Percentiles rank a stretch among this genome's conserved stretches.
phyloP scores from a whole-genome alignment of 345 rosid species.

The Camelina laxa region DNA sequence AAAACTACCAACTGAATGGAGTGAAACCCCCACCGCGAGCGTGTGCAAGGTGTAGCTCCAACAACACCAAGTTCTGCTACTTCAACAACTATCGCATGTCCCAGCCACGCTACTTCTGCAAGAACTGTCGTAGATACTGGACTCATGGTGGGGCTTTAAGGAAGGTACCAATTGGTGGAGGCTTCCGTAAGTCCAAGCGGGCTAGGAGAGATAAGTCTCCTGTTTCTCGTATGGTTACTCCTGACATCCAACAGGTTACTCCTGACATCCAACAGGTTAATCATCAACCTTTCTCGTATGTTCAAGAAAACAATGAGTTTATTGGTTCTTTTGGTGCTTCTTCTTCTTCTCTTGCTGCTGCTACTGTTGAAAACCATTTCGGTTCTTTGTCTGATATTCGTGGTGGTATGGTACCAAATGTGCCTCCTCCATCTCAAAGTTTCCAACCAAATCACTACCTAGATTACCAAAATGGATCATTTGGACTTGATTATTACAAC shows the following conservation, averaged over 20 bases:
- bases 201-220: not conserved
- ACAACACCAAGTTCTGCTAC: slow-evolving; percentile 35
- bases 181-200: not conserved
- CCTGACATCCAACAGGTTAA: slow-evolving; percentile 1
- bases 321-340: slow-evolving; percentile 15
- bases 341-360: not conserved
- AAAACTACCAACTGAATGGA: slow-evolving; percentile 1
- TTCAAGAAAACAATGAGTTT: slow-evolving; percentile 23
- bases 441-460: not conserved
- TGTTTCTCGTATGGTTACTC: slow-evolving; percentile 13
- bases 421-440: not conserved
- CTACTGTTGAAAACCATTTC: slow-evolving; percentile 7
- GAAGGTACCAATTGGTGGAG: slow-evolving; percentile 37
- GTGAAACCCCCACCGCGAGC: slow-evolving; percentile 29
- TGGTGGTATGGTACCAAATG: not conserved
- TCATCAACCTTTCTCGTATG: slow-evolving; percentile 14
- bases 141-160: slow-evolving; percentile 42
- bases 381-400: slow-evolving; percentile 4
- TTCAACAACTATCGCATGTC: slow-evolving; percentile 32
- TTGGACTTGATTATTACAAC: not conserved
- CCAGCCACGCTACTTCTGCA: slow-evolving; percentile 37
- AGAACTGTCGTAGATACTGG: slow-evolving; percentile 34
- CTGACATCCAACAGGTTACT: slow-evolving; percentile 14
- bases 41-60: slow-evolving; percentile 38
- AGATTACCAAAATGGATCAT: not conserved